Conservation (phyloP, 1,284 basidiomycete genomes). For the Apiotrichum veenhuisii region DNA sequence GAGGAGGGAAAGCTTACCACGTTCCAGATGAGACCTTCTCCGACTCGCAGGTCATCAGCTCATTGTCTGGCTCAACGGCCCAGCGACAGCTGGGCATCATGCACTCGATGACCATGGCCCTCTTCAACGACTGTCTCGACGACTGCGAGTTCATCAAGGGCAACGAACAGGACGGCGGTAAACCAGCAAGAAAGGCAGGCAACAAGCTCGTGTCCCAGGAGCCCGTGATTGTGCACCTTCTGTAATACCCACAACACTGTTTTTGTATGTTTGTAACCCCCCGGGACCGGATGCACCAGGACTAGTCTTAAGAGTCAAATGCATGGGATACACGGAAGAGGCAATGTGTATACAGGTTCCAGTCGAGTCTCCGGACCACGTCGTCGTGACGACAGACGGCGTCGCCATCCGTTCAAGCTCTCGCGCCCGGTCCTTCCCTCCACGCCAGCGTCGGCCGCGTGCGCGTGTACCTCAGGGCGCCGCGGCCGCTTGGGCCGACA, state of each 20-base stretch:
- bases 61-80: conserved; percentile 16
- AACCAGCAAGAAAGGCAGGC: background rate
- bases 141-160: background rate
- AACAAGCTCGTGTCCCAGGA: background rate
- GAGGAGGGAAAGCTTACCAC: background rate
- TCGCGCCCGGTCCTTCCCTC: conserved; percentile 7
- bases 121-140: conserved; percentile 5
- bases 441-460: conserved; percentile 5
- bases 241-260: background rate
- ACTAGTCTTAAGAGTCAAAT: too few relatives aligned
- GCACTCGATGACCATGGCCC: conserved; percentile 33
- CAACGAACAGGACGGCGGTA: background rate
- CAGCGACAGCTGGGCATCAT: conserved; percentile 25
- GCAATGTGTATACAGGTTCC: background rate
- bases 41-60: conserved; percentile 34
- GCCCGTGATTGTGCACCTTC: background rate
- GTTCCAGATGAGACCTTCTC: conserved; percentile 43
- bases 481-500: background rate
- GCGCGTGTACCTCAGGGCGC: conserved; percentile 2
- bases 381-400: background rate
- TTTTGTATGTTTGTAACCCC: too few relatives aligned
- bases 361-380: too few relatives aligned
- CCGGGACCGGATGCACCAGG: too few relatives aligned
- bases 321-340: background rate
- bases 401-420: background rate